Conservation (phyloP, 768 basidiomycete species). For the Xerocomus potaroensis region DNA sequence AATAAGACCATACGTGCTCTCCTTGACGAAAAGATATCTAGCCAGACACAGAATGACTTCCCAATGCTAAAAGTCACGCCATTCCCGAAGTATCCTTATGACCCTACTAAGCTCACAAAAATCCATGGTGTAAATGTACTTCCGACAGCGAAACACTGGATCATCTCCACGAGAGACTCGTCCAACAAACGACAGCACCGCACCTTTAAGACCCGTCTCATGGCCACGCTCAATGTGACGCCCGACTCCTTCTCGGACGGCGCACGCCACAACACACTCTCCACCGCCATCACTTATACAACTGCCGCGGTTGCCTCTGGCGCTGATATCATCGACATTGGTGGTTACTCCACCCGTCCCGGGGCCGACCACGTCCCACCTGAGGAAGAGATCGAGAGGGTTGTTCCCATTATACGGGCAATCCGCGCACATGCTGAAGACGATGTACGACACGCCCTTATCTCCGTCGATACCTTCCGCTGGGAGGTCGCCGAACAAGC, state of each 20-base stretch:
- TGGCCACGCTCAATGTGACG: conserved; percentile 91
- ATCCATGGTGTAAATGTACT: conserved; percentile 13
- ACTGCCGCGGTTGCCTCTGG: conserved; percentile 47
- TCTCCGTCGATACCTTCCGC: conserved; percentile 30
- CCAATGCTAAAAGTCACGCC: conserved; percentile 73
- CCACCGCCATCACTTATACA: conserved; percentile 53
- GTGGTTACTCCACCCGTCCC: conserved; percentile 92
- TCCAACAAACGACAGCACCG: conserved; percentile 7
- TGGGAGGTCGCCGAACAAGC: conserved; percentile 33
- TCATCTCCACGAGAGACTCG: conserved; percentile 16
- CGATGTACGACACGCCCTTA: conserved; percentile 9
- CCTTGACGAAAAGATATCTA: conserved; percentile 37
- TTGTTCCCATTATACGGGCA: conserved; percentile 64
- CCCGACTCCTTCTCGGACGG: conserved; percentile 98
- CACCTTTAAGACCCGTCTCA: conserved; percentile 56
- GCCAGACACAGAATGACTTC: conserved; percentile 28
- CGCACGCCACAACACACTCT: conserved; percentile 47
- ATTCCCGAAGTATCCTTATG: conserved; percentile 55
- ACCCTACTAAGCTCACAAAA: conserved; percentile 5
- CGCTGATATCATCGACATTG: conserved; percentile 83
- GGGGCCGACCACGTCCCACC: conserved; percentile 60
- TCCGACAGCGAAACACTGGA: conserved; percentile 23
- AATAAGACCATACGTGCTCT: conserved; percentile 45
- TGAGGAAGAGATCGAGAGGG: conserved; percentile 68
- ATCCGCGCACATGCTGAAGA: conserved; percentile 39